Evolutionary conservation across 192 early-diverging fungal species (phyloP), one percentile per base, ranked within the genome.

Genomic region (Chytriomyces sp.): DNA sequence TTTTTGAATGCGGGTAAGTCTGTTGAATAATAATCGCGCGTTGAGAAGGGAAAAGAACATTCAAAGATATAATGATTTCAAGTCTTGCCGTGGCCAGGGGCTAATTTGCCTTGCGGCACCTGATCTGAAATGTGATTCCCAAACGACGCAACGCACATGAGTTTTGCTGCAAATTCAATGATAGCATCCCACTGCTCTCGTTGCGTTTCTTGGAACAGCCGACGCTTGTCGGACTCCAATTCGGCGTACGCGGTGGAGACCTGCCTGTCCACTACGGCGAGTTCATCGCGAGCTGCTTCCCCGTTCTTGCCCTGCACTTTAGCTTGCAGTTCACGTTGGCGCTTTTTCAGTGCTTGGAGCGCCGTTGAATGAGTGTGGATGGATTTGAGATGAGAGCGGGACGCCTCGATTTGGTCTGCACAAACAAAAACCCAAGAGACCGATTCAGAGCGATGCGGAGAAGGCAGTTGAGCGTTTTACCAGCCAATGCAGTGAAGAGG

Each of bases 111-210:
- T 50, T 82, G 80, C 48, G 80, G 79, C 7, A 83, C 75, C 64
- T 82, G 83, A 76, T 84, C 78, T 5, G 76, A 60, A 2, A 84
- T 46, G 64, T 82, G 78, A 63, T 84, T 84, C 9, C 83, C 83
- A 65, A 78, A 84, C 9, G 44, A 77, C 3, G 75, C 80, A n/a
- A 84, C 50, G 3, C 79, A 63, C 7, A 77, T 26, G 2, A 84
- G 77, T 65, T 79, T 81, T 24, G 46, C 69, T 11, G 73, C 77
- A 70, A 74, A 80, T 45, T 84, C 80, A 74, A 84, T 76, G 64
- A 67, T 66, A 10, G 78, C 77, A 64, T 84, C 80, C 76, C 81
- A 81, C 65, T 80, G 72, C 46, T 10, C n/a, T 62, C 78, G 67
- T 69, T 70, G 45, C 5, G 78, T 72, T 35, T 73, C 67, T 45